phyloP scores from a whole-genome alignment of 2,329 filamentous ascomycete genomes.

The Nemania sp. region DNA sequence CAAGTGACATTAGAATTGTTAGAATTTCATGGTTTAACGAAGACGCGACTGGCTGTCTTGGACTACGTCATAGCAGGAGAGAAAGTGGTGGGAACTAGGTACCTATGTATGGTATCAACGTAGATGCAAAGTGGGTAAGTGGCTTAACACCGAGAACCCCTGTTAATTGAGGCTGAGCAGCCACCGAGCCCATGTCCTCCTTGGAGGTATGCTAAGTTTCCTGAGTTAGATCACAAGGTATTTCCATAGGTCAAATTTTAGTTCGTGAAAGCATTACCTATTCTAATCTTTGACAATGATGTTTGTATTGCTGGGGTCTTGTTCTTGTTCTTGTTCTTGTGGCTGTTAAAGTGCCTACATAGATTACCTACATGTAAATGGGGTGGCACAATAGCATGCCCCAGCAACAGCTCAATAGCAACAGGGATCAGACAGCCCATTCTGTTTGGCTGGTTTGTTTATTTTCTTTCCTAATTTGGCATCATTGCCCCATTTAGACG shows the following conservation, averaged over 20 bases:
- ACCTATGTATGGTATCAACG: too few species aligned
- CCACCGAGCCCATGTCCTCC: background rate
- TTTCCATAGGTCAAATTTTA: background rate
- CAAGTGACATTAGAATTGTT: conserved; percentile 13
- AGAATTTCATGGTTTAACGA: conserved; percentile 13
- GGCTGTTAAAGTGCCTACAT: conserved; percentile 10
- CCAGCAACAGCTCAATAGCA: conserved; percentile 19
- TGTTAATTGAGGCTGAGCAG: background rate
- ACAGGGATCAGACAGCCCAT: conserved; percentile 25
- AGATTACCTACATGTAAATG: too few species aligned
- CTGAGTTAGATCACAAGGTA: too few species aligned
- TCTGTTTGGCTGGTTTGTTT: conserved; percentile 34
- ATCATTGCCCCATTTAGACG: conserved; percentile 20
- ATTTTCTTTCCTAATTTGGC: conserved; percentile 33
- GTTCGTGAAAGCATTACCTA: too few species aligned
- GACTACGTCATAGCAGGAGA: conserved; percentile 34
- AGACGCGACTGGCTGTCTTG: conserved; percentile 33
- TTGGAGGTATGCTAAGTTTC: background rate
- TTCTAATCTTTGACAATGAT: too few species aligned
- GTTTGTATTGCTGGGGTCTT: too few species aligned
- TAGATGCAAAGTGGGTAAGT: too few species aligned
- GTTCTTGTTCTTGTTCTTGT: background rate
- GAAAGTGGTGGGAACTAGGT: background rate
- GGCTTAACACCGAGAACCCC: conserved; percentile 11
- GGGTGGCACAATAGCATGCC: conserved; percentile 18